A percentile compares a stretch with the other conserved stretches of the same genome.
Conservation (phyloP, 495 filamentous ascomycete species). For the Rostrohypoxylon terebratum region DNA sequence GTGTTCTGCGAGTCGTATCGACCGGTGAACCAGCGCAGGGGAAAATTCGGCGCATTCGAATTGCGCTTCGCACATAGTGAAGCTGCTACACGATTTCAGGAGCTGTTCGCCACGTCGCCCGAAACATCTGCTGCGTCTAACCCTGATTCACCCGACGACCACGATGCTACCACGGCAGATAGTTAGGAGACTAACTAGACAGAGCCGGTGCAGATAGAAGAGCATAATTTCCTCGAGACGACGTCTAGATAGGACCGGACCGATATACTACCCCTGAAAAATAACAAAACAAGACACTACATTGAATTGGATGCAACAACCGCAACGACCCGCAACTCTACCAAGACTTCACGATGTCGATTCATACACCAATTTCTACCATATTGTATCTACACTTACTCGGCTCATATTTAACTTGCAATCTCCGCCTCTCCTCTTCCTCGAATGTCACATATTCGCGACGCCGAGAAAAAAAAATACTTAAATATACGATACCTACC, state of each 20-base stretch:
- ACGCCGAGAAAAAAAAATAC: background rate
- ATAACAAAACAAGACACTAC: background rate
- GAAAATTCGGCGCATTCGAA: slow-evolving; percentile 58
- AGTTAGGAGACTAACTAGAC: background rate
- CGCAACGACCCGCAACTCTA: background rate
- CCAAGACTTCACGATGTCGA: background rate
- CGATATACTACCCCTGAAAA: background rate
- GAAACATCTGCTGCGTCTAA: slow-evolving; percentile 33
- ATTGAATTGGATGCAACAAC: background rate
- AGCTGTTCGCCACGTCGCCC: slow-evolving; percentile 50
- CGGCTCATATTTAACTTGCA: background rate
- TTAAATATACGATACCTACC: background rate
- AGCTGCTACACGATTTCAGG: slow-evolving; percentile 56
- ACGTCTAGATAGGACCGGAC: background rate
- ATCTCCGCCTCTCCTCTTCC: slow-evolving; percentile 5
- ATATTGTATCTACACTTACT: background rate
- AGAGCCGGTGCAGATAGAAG: background rate
- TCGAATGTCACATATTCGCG: slow-evolving; percentile 15
- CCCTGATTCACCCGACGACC: slow-evolving; percentile 47
- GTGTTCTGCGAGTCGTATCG: slow-evolving; percentile 73
- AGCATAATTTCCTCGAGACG: background rate
- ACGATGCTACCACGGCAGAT: slow-evolving; percentile 14
- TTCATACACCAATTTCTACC: too few relatives aligned
- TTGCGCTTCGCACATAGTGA: slow-evolving; percentile 59
- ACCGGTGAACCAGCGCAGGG: slow-evolving; percentile 59